Evolutionary conservation across 176 grass and related monocot genomes (phyloP), one percentile per base, ranked within the genome.

Genomic region (Musa itinerans): DNA sequence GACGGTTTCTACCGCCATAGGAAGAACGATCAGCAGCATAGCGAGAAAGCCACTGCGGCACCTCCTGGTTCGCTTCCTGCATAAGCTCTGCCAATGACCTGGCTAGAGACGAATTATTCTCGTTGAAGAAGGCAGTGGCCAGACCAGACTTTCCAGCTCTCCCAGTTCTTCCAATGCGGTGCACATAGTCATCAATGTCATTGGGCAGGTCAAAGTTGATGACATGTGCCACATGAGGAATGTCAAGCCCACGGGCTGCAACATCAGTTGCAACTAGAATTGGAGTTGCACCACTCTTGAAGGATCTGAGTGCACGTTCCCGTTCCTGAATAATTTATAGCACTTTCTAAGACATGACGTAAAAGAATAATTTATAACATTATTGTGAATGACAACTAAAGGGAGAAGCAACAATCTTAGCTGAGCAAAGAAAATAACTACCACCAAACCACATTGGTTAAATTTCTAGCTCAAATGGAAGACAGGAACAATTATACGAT

Each of bases 121-220:
- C 68, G 16, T 50, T 70, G 43, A 70, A 70, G 19, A 70, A 70
- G 4, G 68, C 68, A 50, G 68, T 70, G 16, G 68, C 68, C 43
- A 70, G 11, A 50, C 68, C 68, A 52, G 68, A 50, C 68, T 70
- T 70, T 70, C 68, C 68, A n/a, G 68, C 68, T 52, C 68, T 50
- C 43, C 68, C 68, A n/a, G 68, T 70, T 51, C 68, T 70, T 70
- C 68, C 68, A 51, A 70, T 70, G 43, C 68, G 68, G 43, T 70
- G 68, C 34, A 70, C 68, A 51, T 70, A 70, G 43, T 70, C 68
- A 11, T 50, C 68, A 21, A 70, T 70, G 8, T 70, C 68, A 21
- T 70, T 70, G 3, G 68, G 68, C 17, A 70, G 34, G 16, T 70
- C 68, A 70, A 70, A 70, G 17, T 70, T 70, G 14, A 70, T 10